Evolutionary conservation across 163 green algal genomes (phyloP).

Genomic region (Volvox carteri): DNA sequence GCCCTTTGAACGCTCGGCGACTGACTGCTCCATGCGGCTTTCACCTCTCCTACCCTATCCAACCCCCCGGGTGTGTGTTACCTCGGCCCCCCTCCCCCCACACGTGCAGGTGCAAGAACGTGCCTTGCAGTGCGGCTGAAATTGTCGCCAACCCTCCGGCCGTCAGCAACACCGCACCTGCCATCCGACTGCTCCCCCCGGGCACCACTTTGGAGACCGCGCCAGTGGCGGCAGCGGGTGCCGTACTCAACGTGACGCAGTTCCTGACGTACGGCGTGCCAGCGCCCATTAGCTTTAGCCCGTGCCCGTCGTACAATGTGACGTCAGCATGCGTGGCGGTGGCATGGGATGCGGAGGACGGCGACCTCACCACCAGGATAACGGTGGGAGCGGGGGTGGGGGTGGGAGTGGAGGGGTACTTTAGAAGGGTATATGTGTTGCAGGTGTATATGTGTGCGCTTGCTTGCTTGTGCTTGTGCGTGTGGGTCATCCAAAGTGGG

Average conservation of each 20-base stretch:
- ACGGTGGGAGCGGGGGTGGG: not conserved
- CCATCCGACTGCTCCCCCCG: slow-evolving; percentile 33
- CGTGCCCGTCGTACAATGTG: slow-evolving; percentile 11
- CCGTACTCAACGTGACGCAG: slow-evolving; percentile 25
- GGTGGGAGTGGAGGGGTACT: not conserved
- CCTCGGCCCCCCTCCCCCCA: not conserved
- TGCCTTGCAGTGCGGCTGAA: not conserved
- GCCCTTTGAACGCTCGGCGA: too few relatives aligned
- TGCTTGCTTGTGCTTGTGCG: too few relatives aligned
- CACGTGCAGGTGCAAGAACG: slow-evolving; percentile 4
- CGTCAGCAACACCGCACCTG: slow-evolving; percentile 10
- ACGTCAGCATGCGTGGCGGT: slow-evolving; percentile 31
- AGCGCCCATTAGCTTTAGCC: slow-evolving; percentile 40
- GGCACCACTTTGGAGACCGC: slow-evolving; percentile 8
- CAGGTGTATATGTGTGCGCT: too few relatives aligned
- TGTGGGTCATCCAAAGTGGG: too few relatives aligned
- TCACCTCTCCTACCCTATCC: too few relatives aligned
- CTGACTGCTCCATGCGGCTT: too few relatives aligned
- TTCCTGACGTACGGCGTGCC: slow-evolving; percentile 32
- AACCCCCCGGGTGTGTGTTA: too few relatives aligned
- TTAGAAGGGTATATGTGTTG: too few relatives aligned
- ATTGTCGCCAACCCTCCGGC: too few relatives aligned
- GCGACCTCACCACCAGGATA: slow-evolving; percentile 54
- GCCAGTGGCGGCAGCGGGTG: not conserved
- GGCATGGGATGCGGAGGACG: slow-evolving; percentile 57